These are phyloP conservation scores for Epichloe uncinata DNA, from an alignment of 2,329 filamentous ascomycete species.

Conservation along the genomic window DNA sequence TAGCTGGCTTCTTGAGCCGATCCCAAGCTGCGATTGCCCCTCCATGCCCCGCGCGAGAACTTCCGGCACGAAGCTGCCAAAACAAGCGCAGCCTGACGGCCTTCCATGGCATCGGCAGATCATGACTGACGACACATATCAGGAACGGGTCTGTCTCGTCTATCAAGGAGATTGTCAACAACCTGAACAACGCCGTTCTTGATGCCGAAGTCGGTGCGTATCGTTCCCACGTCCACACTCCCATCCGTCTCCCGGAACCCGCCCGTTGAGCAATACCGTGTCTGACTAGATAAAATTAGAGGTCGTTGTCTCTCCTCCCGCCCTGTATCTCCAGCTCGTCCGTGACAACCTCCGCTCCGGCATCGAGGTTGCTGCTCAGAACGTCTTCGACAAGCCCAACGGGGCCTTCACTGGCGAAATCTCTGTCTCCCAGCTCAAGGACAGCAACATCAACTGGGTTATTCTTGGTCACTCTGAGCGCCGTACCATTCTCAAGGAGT, in stretches of 20 bases:
- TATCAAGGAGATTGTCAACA: conserved; percentile 81
- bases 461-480: conserved; percentile 94
- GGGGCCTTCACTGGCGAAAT: conserved; percentile 97
- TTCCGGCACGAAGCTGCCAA: conserved; percentile 11
- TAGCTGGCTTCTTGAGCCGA: not conserved
- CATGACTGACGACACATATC: conserved; percentile 5
- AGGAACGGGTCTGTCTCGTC: conserved; percentile 90
- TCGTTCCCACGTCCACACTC: conserved; percentile 1
- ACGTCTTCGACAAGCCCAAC: conserved; percentile 94
- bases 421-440: conserved; percentile 79
- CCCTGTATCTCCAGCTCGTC: conserved; percentile 80
- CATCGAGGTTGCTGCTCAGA: conserved; percentile 85
- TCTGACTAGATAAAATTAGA: conserved; percentile 36
- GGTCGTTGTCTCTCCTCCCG: conserved; percentile 85
- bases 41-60: conserved; percentile 10
- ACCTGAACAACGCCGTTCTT: conserved; percentile 76
- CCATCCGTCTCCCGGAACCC: not conserved
- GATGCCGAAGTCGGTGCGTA: conserved; percentile 59
- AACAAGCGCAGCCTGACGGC: conserved; percentile 16
- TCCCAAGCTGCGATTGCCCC: conserved; percentile 12
- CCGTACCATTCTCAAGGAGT: conserved; percentile 77
- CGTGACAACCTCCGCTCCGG: conserved; percentile 63
- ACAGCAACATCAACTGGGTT: conserved; percentile 77
- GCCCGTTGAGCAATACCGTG: not conserved
- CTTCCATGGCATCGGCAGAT: not conserved